Evolutionary conservation across 2,329 filamentous ascomycete species (phyloP).

Genomic region (Achaetomium macrosporum): DNA sequence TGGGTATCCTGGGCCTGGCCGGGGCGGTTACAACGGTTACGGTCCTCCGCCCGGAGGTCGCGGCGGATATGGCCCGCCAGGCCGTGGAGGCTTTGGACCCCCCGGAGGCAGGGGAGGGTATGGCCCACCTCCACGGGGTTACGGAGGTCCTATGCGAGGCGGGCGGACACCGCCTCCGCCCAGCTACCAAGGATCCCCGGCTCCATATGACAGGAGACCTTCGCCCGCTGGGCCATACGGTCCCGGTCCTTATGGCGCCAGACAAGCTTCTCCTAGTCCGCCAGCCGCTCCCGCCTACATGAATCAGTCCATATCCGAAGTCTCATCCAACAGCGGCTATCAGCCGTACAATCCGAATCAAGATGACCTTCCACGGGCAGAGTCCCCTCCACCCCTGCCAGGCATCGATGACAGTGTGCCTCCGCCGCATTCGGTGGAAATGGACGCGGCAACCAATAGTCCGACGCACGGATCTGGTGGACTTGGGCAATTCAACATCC

Average conservation of each 20-base stretch:
- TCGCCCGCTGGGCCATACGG: conserved; percentile 36
- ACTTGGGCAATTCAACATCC: conserved; percentile 43
- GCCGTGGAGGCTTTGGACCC: conserved; percentile 35
- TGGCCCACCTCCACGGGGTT: conserved; percentile 36
- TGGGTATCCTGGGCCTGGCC: conserved; percentile 39
- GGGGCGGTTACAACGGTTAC: conserved; percentile 36
- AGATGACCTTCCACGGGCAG: conserved; percentile 50
- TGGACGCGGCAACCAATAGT: conserved; percentile 64
- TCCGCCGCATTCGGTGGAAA: conserved; percentile 67
- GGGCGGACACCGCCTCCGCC: conserved; percentile 40
- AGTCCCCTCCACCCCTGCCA: conserved; percentile 58
- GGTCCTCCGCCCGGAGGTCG: conserved; percentile 35
- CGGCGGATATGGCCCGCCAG: conserved; percentile 29
- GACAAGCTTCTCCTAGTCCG: conserved; percentile 35
- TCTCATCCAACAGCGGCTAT: conserved; percentile 33
- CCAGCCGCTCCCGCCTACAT: conserved; percentile 33
- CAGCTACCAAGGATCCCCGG: conserved; percentile 35
- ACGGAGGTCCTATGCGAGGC: conserved; percentile 32
- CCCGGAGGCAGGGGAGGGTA: conserved; percentile 42
- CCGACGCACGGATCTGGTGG: conserved; percentile 38
- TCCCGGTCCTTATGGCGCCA: conserved; percentile 29
- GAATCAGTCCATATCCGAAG: conserved; percentile 34
- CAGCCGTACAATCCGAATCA: conserved; percentile 41
- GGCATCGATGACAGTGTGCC: conserved; percentile 35
- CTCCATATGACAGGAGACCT: conserved; percentile 35